Percentiles rank a stretch among this genome's conserved stretches.
Evolutionary conservation across 805 yeast genomes (phyloP).

Genomic region (Zygoascus flipseniorum): DNA sequence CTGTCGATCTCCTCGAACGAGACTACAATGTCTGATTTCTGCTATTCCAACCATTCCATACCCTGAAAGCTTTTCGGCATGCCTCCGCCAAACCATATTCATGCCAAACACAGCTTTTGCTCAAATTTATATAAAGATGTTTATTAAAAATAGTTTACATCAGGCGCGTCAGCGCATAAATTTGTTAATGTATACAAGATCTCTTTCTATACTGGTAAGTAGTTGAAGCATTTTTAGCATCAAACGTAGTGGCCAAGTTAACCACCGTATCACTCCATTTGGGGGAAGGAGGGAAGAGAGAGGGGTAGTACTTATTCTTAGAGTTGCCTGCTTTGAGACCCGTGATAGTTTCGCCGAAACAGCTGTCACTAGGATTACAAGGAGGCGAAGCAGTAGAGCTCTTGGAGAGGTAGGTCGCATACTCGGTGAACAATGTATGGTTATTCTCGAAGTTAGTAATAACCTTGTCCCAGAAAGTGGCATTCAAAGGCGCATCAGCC

Average conservation of each 20-base stretch:
- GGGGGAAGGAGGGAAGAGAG: neutral
- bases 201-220: neutral
- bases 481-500: slow-evolving; percentile 2
- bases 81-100: too few species aligned
- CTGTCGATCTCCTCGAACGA: too few species aligned
- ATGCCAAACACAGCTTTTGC: too few species aligned
- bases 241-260: neutral
- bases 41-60: too few species aligned
- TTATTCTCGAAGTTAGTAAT: slow-evolving; percentile 37
- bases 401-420: neutral
- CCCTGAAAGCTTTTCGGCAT: too few species aligned
- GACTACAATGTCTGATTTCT: too few species aligned
- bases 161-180: too few species aligned
- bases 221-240: too few species aligned
- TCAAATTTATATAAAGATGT: too few species aligned
- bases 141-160: too few species aligned
- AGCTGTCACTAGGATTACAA: neutral
- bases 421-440: slow-evolving; percentile 22
- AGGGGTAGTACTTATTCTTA: neutral
- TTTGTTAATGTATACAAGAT: neutral
- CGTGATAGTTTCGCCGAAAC: neutral
- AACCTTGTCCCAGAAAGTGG: slow-evolving; percentile 32
- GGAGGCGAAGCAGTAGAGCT: neutral
- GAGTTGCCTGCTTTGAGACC: slow-evolving; percentile 1
- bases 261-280: neutral